These are phyloP conservation scores for Alternaria sp. DNA, from an alignment of 2,329 filamentous ascomycete species.

Conservation along the genomic window DNA sequence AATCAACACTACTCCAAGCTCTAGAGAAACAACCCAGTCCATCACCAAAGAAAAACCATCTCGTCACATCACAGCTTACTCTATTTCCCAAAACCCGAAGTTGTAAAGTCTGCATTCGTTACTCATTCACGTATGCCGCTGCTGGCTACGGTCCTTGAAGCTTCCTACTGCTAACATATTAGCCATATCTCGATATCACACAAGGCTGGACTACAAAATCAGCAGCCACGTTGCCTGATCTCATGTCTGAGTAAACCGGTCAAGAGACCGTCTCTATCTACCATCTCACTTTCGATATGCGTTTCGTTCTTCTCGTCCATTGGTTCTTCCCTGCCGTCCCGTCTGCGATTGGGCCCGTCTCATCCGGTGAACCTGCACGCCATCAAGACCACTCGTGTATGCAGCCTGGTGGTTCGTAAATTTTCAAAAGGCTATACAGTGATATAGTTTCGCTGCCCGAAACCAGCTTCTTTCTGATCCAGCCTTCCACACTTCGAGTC, in stretches of 20 bases:
- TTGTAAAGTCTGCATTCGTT: fast-evolving
- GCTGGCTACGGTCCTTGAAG: neutral
- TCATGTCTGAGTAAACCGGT: neutral
- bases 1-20: neutral
- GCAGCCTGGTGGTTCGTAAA: slow-evolving; percentile 7
- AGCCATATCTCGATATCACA: neutral
- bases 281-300: neutral
- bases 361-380: slow-evolving; percentile 24
- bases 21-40: neutral
- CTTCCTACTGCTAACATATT: neutral
- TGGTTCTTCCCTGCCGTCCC: neutral
- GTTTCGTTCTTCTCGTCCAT: neutral
- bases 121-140: neutral
- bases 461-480: neutral
- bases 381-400: slow-evolving; percentile 13
- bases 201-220: neutral
- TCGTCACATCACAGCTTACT: neutral
- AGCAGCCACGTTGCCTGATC: neutral
- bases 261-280: neutral
- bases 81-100: neutral
- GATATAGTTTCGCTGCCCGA: too few relatives aligned
- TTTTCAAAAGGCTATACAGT: too few relatives aligned
- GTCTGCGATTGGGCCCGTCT: slow-evolving; percentile 1
- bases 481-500: neutral
- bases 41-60: neutral